Evolutionary conservation across 139 green algal species (phyloP).

Genomic region (Monoraphidium neglectum): DNA sequence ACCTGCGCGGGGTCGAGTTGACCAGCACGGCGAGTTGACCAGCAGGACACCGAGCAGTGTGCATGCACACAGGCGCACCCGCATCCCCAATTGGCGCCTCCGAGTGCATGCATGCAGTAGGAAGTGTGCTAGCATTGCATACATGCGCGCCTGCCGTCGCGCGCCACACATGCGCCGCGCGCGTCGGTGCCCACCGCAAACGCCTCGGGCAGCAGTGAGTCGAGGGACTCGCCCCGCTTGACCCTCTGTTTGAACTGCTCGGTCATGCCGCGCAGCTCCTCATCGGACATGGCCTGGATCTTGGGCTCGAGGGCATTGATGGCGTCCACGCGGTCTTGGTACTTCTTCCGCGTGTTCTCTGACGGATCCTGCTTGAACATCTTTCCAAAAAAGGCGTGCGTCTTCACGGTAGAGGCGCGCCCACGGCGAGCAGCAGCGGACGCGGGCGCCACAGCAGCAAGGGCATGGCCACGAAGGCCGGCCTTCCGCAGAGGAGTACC

Average conservation of each 20-base stretch:
- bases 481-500: too few relatives aligned
- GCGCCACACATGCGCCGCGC: not conserved
- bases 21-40: not conserved
- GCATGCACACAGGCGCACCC: not conserved
- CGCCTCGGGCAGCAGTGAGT: constrained; percentile 87
- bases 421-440: not conserved
- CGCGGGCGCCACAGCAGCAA: too few relatives aligned
- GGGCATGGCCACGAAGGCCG: too few relatives aligned
- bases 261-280: constrained; percentile 85
- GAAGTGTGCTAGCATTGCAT: too few relatives aligned
- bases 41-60: not conserved
- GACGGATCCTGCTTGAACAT: constrained; percentile 61
- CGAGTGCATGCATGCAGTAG: not conserved
- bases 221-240: constrained; percentile 68
- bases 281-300: constrained; percentile 78
- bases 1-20: constrained; percentile 50
- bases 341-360: constrained; percentile 64
- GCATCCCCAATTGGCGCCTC: not conserved
- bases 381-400: constrained; percentile 44
- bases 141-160: not conserved
- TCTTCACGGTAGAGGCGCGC: not conserved
- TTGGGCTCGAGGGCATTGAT: constrained; percentile 88
- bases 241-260: constrained; percentile 72
- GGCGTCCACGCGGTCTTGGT: constrained; percentile 70
- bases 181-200: constrained; percentile 79